Percentiles rank a stretch among this genome's conserved stretches.
phyloP scores from a whole-genome alignment of 148 eudicot genomes.

The Vaccinium darrowii region DNA sequence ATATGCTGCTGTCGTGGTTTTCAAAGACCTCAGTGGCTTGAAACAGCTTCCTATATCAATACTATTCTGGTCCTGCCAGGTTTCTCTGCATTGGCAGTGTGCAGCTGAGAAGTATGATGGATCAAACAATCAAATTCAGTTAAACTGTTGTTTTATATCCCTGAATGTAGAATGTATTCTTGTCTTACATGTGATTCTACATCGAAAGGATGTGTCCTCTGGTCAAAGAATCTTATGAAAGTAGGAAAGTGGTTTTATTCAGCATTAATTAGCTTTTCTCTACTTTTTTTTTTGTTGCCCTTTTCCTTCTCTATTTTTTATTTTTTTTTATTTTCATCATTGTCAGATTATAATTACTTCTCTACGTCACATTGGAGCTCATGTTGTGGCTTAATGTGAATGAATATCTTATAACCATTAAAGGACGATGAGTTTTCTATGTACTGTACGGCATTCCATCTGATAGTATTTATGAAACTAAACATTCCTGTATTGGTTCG shows the following conservation, averaged over 20 bases:
- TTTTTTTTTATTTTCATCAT: neutral
- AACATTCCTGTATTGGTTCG: neutral
- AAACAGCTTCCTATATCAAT: conserved; percentile 72
- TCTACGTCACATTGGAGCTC: neutral
- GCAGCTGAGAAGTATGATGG: conserved; percentile 95
- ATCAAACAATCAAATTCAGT: conserved; percentile 38
- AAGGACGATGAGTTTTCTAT: neutral
- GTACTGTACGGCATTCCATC: neutral
- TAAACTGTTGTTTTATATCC: neutral
- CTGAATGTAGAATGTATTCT: neutral
- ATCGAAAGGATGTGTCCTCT: neutral
- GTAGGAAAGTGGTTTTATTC: neutral
- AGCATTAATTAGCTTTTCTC: neutral
- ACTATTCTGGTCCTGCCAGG: conserved; percentile 73
- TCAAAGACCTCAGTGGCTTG: conserved; percentile 34
- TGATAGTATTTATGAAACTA: neutral
- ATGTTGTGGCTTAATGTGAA: neutral
- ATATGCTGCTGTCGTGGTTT: conserved; percentile 31
- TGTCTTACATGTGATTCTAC: neutral
- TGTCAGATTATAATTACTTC: neutral
- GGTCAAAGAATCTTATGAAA: neutral
- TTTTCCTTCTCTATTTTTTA: neutral
- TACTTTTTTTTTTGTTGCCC: neutral
- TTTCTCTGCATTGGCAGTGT: conserved; percentile 95
- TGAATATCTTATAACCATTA: neutral